These are phyloP conservation scores for Blastobotrys aristatus DNA, from an alignment of 1,139 yeast species.

Conservation along the genomic window DNA sequence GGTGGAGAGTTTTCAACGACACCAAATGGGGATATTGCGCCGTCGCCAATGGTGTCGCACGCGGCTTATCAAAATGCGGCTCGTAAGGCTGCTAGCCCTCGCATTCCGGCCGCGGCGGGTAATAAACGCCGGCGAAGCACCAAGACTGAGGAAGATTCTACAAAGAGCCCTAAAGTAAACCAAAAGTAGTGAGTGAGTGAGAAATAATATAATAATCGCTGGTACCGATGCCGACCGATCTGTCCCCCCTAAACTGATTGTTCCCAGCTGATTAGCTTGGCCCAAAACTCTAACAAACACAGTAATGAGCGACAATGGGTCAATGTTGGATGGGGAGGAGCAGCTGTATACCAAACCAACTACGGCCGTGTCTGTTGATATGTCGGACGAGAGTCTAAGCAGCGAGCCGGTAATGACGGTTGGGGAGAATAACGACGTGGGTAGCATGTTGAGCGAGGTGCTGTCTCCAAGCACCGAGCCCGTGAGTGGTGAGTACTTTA, in stretches of 20 bases:
- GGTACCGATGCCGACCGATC: too few species aligned
- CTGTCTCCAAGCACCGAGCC: conserved; percentile 1
- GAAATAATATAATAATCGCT: too few species aligned
- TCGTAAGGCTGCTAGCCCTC: conserved; percentile 15
- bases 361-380: conserved; percentile 1
- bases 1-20: conserved; percentile 10
- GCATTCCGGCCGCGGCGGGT: conserved; percentile 8
- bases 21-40: conserved; percentile 13
- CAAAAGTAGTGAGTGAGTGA: conserved; percentile 1
- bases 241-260: too few species aligned
- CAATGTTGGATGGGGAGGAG: background rate
- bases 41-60: conserved; percentile 12
- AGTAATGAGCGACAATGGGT: background rate
- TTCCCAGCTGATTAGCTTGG: too few species aligned
- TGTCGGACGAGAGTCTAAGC: background rate
- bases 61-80: conserved; percentile 14
- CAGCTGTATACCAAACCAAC: conserved; percentile 1
- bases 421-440: conserved; percentile 4
- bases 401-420: conserved; percentile 2
- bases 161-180: conserved; percentile 12
- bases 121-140: conserved; percentile 19
- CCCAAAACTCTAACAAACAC: too few species aligned
- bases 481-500: background rate
- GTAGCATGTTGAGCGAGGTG: conserved; percentile 7
- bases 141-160: conserved; percentile 14